Conservation (phyloP, 257 asterid genomes). For the Petunia secreta region DNA sequence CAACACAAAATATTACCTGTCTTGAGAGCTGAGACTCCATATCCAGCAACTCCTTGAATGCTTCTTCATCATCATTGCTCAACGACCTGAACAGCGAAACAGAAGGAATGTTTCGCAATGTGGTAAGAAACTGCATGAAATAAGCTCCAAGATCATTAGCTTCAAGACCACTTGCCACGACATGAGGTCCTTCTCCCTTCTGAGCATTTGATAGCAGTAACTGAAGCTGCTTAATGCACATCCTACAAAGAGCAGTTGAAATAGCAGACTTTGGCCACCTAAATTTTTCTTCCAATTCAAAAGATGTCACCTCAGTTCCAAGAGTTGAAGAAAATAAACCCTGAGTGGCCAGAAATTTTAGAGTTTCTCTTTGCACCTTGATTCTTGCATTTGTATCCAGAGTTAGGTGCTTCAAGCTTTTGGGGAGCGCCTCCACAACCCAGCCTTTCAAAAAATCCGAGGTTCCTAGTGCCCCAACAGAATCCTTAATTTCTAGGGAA, state of each 20-base stretch:
- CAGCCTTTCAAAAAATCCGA: slow-evolving; percentile 71
- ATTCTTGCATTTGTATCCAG: slow-evolving; percentile 66
- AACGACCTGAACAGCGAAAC: slow-evolving; percentile 75
- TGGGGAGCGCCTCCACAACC: slow-evolving; percentile 77
- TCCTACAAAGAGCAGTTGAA: slow-evolving; percentile 67
- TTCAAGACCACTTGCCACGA: slow-evolving; percentile 55
- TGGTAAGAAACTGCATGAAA: slow-evolving; percentile 70
- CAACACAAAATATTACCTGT: slow-evolving; percentile 48
- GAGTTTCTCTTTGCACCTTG: slow-evolving; percentile 69
- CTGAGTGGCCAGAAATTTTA: slow-evolving; percentile 88
- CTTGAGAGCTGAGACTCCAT: slow-evolving; percentile 69
- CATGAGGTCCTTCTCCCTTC: slow-evolving; percentile 66
- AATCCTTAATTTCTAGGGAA: slow-evolving; percentile 71
- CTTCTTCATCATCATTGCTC: slow-evolving; percentile 69
- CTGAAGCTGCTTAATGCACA: slow-evolving; percentile 89
- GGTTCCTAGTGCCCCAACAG: slow-evolving; percentile 50
- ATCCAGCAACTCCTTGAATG: slow-evolving; percentile 67
- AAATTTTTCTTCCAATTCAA: slow-evolving; percentile 78
- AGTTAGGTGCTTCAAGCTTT: slow-evolving; percentile 63
- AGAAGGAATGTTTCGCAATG: slow-evolving; percentile 80
- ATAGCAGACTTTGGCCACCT: slow-evolving; percentile 79
- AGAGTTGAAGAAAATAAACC: slow-evolving; percentile 87
- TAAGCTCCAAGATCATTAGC: slow-evolving; percentile 80
- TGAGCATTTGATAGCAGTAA: slow-evolving; percentile 71
- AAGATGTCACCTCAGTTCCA: slow-evolving; percentile 91